phyloP scores from a whole-genome alignment of 2,329 filamentous ascomycete genomes.

The Lizonia empirigonia region DNA sequence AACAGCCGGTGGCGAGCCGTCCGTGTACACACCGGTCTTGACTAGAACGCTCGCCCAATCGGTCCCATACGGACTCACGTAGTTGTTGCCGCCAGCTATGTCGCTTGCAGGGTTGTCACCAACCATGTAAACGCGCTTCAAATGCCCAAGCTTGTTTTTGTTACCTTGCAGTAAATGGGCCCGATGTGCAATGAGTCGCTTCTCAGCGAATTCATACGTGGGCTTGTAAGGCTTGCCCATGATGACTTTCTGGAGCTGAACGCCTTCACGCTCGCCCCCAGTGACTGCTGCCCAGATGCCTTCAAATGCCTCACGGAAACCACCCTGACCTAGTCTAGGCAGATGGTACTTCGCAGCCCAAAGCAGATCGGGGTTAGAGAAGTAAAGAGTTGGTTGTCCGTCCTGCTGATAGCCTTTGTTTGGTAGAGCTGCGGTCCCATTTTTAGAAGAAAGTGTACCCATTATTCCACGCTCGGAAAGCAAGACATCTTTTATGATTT shows the following conservation, averaged over 20 bases:
- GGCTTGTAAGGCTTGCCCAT: slow-evolving; percentile 81
- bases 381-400: slow-evolving; percentile 79
- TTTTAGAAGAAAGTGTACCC: slow-evolving; percentile 77
- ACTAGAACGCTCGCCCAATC: slow-evolving; percentile 80
- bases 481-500: slow-evolving; percentile 82
- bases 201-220: slow-evolving; percentile 86
- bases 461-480: slow-evolving; percentile 78
- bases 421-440: slow-evolving; percentile 67
- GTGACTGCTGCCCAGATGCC: slow-evolving; percentile 80
- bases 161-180: slow-evolving; percentile 52
- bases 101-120: slow-evolving; percentile 79
- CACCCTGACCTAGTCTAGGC: slow-evolving; percentile 88
- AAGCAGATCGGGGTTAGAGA: slow-evolving; percentile 86
- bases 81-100: slow-evolving; percentile 84
- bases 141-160: slow-evolving; percentile 45
- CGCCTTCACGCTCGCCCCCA: slow-evolving; percentile 58
- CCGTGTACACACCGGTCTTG: slow-evolving; percentile 75
- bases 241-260: slow-evolving; percentile 65
- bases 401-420: slow-evolving; percentile 83
- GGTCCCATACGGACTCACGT: slow-evolving; percentile 68
- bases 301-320: slow-evolving; percentile 80
- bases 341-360: slow-evolving; percentile 88
- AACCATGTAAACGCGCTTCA: slow-evolving; percentile 88
- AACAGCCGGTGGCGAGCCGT: slow-evolving; percentile 61
- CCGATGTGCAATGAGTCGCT: slow-evolving; percentile 68